phyloP scores from a whole-genome alignment of 129 eudicot genomes.

The Flaveria sonorensis region DNA sequence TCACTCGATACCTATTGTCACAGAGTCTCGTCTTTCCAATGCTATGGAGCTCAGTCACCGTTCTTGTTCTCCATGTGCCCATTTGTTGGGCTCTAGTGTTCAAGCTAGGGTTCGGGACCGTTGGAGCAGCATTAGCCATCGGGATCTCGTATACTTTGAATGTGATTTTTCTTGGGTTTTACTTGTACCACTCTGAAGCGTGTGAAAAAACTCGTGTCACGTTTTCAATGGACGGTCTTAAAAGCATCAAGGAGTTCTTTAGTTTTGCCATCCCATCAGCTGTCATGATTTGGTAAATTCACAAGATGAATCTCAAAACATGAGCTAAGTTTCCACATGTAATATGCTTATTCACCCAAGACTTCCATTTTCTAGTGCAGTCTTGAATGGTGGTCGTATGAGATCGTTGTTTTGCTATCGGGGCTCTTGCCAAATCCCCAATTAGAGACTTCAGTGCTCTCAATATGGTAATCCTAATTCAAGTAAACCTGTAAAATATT shows the following conservation, averaged over 20 bases:
- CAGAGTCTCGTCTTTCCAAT: conserved; percentile 58
- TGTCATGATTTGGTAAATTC: conserved; percentile 49
- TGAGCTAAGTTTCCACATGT: not conserved
- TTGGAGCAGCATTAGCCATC: conserved; percentile 58
- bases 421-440: conserved; percentile 63
- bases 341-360: not conserved
- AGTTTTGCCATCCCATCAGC: conserved; percentile 44
- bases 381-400: conserved; percentile 69
- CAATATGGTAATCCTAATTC: conserved; percentile 49
- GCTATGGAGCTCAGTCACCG: conserved; percentile 45
- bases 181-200: conserved; percentile 36
- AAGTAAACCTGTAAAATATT: not conserved
- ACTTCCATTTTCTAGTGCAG: conserved; percentile 23
- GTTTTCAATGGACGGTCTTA: conserved; percentile 28
- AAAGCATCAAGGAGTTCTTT: conserved; percentile 33
- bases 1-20: conserved; percentile 52
- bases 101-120: conserved; percentile 32
- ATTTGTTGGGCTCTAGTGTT: conserved; percentile 52
- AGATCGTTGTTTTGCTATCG: conserved; percentile 50
- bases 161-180: conserved; percentile 40
- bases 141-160: conserved; percentile 43
- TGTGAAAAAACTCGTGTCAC: conserved; percentile 44
- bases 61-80: conserved; percentile 44
- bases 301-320: not conserved
- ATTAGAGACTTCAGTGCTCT: conserved; percentile 63